These are phyloP conservation scores for Amanita thiersii DNA, from an alignment of 768 basidiomycete species.

Conservation along the genomic window DNA sequence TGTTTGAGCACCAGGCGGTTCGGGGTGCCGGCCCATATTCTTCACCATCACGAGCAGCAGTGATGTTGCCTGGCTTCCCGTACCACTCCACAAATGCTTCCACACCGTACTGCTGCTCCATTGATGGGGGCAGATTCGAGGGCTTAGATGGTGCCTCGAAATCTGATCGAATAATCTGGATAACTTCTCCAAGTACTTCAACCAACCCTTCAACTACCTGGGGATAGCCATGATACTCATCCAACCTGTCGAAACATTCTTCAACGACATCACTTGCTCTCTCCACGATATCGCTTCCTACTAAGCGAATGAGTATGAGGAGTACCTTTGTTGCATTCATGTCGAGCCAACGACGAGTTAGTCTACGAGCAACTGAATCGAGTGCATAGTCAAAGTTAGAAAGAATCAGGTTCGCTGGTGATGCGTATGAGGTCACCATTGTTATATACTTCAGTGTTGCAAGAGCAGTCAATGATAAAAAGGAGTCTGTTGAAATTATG, in stretches of 20 bases:
- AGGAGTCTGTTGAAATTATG: slow-evolving; percentile 60
- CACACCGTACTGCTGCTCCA: slow-evolving; percentile 18
- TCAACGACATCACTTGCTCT: slow-evolving; percentile 92
- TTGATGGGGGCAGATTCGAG: slow-evolving; percentile 9
- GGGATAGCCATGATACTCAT: slow-evolving; percentile 93
- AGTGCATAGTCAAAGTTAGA: slow-evolving; percentile 97
- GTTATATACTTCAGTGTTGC: slow-evolving; percentile 67
- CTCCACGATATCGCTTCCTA: slow-evolving; percentile 81
- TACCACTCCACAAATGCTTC: slow-evolving; percentile 63
- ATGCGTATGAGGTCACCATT: slow-evolving; percentile 77
- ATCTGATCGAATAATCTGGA: slow-evolving; percentile 65
- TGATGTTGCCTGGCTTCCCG: slow-evolving; percentile 32
- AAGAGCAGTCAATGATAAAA: slow-evolving; percentile 69
- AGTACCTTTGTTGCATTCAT: slow-evolving; percentile 86
- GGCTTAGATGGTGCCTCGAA: slow-evolving; percentile 19
- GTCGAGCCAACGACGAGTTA: slow-evolving; percentile 77
- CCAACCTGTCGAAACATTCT: slow-evolving; percentile 93
- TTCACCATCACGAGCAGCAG: slow-evolving; percentile 27
- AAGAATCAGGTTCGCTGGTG: slow-evolving; percentile 78
- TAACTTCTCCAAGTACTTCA: slow-evolving; percentile 79
- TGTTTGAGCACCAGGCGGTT: slow-evolving; percentile 42
- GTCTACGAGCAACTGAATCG: slow-evolving; percentile 78
- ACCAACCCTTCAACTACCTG: slow-evolving; percentile 80
- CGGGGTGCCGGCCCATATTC: slow-evolving; percentile 57
- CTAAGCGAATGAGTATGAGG: slow-evolving; percentile 74